Evolutionary conservation across 164 flowering plant species (phyloP), one percentile per base, ranked within the genome.

Genomic region (Annona squamosa): DNA sequence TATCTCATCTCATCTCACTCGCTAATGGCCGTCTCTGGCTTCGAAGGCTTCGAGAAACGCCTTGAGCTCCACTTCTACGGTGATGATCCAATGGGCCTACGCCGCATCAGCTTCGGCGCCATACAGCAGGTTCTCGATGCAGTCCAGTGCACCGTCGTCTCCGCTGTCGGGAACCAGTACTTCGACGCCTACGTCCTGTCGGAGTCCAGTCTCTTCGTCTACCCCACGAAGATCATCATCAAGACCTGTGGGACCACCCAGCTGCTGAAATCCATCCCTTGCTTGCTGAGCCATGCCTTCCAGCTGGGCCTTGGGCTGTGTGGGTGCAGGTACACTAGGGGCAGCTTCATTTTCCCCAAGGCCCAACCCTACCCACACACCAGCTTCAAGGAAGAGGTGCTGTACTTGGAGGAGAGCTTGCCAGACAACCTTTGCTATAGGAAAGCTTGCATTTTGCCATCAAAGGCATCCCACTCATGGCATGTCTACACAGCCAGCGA

Each of bases 201-300:
- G 0, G 99, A 95, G 73, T 95, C 99, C 0, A 89, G 94, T 77
- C 85, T 94, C 2, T 95, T 95, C 72, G 86, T 95, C 2, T 92
- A 92, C 85, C 96, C 98, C 2, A 84, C 83, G 6, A 93, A 88
- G 84, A 84, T 95, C 73, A 83, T 95, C 64, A 89, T 95, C 88
- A 95, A 95, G 73, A 95, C 98, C 0, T 95, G 99, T 77, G 99
- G 99, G 78, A 92, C 99, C 67, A 95, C 99, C 52, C 94, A 89
- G 79, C 85, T 95, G 63, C 82, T 95, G 69, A 89, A 91, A 82
- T 90, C 99, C 26, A 78, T 95, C 79, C 91, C 84, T 61, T 89
- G 86, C 4, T 77, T 95, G 67, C 43, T 90, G 52, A 70, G 67
- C 74, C 84, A 75, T 56, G 96, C 96, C 4, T 5, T 46, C n/a